phyloP scores from a whole-genome alignment of 1,284 basidiomycete species.

The Irpex lacteus region DNA sequence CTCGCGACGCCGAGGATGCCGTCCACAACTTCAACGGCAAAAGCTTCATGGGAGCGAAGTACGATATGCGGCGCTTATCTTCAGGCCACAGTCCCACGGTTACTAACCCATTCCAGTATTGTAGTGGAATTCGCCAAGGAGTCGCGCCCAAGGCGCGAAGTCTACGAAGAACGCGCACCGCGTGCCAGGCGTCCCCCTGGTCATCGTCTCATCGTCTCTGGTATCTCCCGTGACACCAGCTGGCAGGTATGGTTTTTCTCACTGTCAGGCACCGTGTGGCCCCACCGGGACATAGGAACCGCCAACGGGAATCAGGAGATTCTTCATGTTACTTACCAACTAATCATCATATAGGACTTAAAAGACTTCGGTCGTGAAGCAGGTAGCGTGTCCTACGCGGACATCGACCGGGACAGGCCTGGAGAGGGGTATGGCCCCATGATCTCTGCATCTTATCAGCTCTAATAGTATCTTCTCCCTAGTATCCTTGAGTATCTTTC shows the following conservation, averaged over 20 bases:
- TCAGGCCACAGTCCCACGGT: not conserved
- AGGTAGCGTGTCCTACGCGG: conserved; percentile 88
- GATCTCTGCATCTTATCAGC: conserved; percentile 8
- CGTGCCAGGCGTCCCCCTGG: conserved; percentile 77
- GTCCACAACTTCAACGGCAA: conserved; percentile 85
- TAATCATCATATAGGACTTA: conserved; percentile 66
- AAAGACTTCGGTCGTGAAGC: conserved; percentile 96
- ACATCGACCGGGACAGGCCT: conserved; percentile 83
- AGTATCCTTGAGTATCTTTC: conserved; percentile 90
- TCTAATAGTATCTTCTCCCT: not conserved
- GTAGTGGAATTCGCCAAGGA: conserved; percentile 93
- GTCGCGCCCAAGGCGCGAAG: conserved; percentile 76
- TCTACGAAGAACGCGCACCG: conserved; percentile 58
- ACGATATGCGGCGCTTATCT: conserved; percentile 23
- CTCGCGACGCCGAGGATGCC: conserved; percentile 92
- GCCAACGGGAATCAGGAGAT: not conserved
- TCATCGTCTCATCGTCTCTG: conserved; percentile 80
- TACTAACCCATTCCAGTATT: conserved; percentile 48
- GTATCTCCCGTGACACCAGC: conserved; percentile 88
- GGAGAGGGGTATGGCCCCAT: conserved; percentile 74
- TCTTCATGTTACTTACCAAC: not conserved
- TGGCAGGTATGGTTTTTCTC: conserved; percentile 82
- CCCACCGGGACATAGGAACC: conserved; percentile 1
- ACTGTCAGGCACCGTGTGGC: conserved; percentile 7
- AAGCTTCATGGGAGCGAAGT: conserved; percentile 85